Evolutionary conservation across 352 stramenopile genomes (phyloP), one percentile per base, ranked within the genome.

Genomic region (Phytophthora multivora): DNA sequence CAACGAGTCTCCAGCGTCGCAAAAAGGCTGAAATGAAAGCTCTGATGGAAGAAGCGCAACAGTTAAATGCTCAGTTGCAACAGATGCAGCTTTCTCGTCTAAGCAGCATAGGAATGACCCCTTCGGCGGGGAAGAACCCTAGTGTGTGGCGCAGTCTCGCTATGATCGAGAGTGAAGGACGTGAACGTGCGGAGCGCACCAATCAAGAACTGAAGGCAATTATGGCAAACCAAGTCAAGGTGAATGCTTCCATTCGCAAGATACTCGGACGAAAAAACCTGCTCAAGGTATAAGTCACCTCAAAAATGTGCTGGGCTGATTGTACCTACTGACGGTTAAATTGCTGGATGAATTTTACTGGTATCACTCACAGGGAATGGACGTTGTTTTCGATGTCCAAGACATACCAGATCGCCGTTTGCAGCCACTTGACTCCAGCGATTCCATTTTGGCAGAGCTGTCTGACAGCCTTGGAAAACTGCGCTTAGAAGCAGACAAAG

Each of bases 151-250:
- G 42, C 4, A 50, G 33, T 47, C 26, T 66, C 19, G 62, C 55
- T 3, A 61, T 56, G 16, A 48, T 56, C n/a, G 62, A 60, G 41
- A 69, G 51, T 13, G 54, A 54, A 16, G 38, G 60, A n/a, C 68
- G 63, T 23, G 52, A 71, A 25, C 56, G 46, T n/a, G 42, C 63
- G 1, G 68, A 73, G 11, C 35, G 54, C 3, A 62, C 41, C 4
- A 77, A 77, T 25, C 41, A 33, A 33, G 41, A 61, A 36, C 47
- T 77, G 4, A 77, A 77, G 45, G 5, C 26, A 10, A 45, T 71
- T 8, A 47, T 77, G 41, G 25, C 49, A 30, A 62, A 59, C 8
- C 63, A 77, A 30, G 28, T 60, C 8, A 56, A 52, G 18, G 36
- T 71, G 11, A 16, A 62, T 40, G 42, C 48, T 16, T 47, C 49